Evolutionary conservation across 371 early-diverging fungal species (phyloP).

Genomic region (Mortierella sp.): DNA sequence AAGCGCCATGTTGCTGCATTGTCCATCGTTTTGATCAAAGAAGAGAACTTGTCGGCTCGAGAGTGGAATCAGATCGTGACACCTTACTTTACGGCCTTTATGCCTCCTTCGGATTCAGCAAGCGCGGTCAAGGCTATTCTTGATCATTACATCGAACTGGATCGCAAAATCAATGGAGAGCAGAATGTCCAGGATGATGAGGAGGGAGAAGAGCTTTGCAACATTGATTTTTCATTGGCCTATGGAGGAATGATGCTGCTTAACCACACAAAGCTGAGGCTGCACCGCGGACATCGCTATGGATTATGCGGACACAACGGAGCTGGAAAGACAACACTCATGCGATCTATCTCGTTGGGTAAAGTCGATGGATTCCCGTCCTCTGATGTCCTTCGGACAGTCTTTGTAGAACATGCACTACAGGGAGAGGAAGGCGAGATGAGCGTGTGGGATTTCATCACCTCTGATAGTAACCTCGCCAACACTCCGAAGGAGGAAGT

Average conservation of each 20-base stretch:
- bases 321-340: conserved; percentile 89
- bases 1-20: conserved; percentile 44
- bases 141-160: conserved; percentile 54
- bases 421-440: conserved; percentile 79
- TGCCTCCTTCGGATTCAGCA: conserved; percentile 51
- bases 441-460: conserved; percentile 74
- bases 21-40: conserved; percentile 39
- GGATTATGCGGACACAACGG: conserved; percentile 90
- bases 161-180: conserved; percentile 52
- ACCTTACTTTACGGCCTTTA: conserved; percentile 73
- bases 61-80: conserved; percentile 57
- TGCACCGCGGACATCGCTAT: conserved; percentile 84
- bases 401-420: conserved; percentile 81
- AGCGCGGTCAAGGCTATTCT: conserved; percentile 50
- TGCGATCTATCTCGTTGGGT: conserved; percentile 83
- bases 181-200: conserved; percentile 68
- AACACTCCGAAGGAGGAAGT: conserved; percentile 63
- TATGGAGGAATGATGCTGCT: conserved; percentile 87
- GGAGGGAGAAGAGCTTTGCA: conserved; percentile 81
- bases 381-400: conserved; percentile 72
- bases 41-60: conserved; percentile 46
- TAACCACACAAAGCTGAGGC: conserved; percentile 77
- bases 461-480: conserved; percentile 63
- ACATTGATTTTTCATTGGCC: conserved; percentile 83
- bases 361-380: conserved; percentile 85